Base-by-base conservation (phyloP, 148 eudicot genomes). In the Agrostemma githago region DNA sequence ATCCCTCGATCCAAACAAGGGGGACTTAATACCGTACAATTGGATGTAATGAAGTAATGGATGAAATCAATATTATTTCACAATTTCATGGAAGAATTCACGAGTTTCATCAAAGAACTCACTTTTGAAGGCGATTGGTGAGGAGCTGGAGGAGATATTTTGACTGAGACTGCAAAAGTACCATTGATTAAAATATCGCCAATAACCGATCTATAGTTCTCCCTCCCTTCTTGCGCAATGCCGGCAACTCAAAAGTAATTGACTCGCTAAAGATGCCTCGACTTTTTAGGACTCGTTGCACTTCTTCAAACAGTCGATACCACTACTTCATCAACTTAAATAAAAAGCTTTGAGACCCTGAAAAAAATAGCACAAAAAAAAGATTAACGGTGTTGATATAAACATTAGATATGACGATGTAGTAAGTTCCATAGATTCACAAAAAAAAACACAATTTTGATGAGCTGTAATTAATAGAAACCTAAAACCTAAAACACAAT, bases 111-210 rank as follows among this genome's bases (percentile, higher is more conserved):
- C 34, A 4, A 26, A 68, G 14, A 70, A 26, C 76, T 81, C 66
- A 92, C 97, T 88, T 92, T 56, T 86, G 85, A 73, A 89, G 78
- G 53, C 92, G 92, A 81, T 75, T 92, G 0, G 84, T 77, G 73
- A 92, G 83, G 79, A 92, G 81, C 81, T 89, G 92, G 17, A 92
- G 88, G 56, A 92, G 97, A 74, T 92, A 89, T 78, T 84, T 92
- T 16, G 97, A 92, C 34, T 82, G 92, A 37, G 97, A 83, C 77
- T 92, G 92, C 83, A 92, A 74, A 21, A 92, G 86, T 68, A 92
- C 88, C 97, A 92, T 92, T 66, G 75, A 75, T 71, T 34, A 59
- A 26, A 26, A 26, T n/a, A 26, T 26, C 34, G 34, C 34, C 65
- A 56, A 65, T 74, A 76, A 70, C 75, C 72, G 63, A 41, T 11